Evolutionary conservation across 2,329 filamentous ascomycete genomes (phyloP).

Genomic region (Macroventuria anomochaeta): DNA sequence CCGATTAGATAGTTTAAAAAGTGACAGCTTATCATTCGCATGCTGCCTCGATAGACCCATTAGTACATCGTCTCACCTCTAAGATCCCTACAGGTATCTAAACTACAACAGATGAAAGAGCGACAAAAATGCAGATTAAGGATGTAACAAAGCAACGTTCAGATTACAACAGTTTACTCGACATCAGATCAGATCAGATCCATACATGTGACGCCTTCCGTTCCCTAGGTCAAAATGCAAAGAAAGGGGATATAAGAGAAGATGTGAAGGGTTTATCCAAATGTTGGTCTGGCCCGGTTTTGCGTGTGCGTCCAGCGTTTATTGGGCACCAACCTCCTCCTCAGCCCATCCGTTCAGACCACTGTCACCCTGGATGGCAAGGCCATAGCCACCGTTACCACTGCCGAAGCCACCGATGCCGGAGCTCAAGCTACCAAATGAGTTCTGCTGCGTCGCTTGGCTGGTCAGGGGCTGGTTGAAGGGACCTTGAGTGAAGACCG

Average conservation of each 20-base stretch:
- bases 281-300: slow-evolving; percentile 1
- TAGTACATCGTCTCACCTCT: slow-evolving; percentile 12
- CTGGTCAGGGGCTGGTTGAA: slow-evolving; percentile 54
- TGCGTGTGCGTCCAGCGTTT: slow-evolving; percentile 14
- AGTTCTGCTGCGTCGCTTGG: slow-evolving; percentile 51
- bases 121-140: slow-evolving; percentile 26
- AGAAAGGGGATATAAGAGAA: slow-evolving; percentile 25
- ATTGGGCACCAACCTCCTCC: slow-evolving; percentile 66
- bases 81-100: slow-evolving; percentile 34
- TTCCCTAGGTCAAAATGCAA: slow-evolving; percentile 23
- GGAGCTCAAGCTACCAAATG: slow-evolving; percentile 65
- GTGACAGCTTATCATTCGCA: slow-evolving; percentile 7
- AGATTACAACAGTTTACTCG: slow-evolving; percentile 33
- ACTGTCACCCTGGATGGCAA: slow-evolving; percentile 65
- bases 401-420: slow-evolving; percentile 64
- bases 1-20: not conserved
- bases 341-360: slow-evolving; percentile 68
- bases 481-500: slow-evolving; percentile 69
- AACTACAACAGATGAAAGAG: slow-evolving; percentile 31
- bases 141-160: slow-evolving; percentile 20
- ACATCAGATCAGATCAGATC: slow-evolving; percentile 22
- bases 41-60: slow-evolving; percentile 5
- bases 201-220: slow-evolving; percentile 17
- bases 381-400: slow-evolving; percentile 62
- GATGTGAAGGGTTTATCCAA: slow-evolving; percentile 9